Base-by-base conservation (phyloP, 2,329 filamentous ascomycete species). In the Cercospora citrullina region DNA sequence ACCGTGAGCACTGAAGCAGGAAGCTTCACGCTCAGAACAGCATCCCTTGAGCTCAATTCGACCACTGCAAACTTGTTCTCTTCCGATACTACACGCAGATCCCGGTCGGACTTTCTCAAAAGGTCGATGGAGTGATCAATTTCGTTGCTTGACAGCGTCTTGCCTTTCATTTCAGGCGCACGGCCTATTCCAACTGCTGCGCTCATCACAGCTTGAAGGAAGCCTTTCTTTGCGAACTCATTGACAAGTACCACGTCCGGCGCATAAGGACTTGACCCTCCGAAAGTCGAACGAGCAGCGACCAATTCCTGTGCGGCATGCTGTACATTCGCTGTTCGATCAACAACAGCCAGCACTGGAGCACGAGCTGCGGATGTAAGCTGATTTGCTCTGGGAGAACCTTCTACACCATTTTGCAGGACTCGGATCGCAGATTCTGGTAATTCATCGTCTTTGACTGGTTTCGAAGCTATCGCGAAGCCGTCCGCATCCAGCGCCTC, bases 191-290 rank as follows among this genome's bases (percentile, higher is more conserved):
- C 33, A 14, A 39, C 14, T 39, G 33, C 33, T 16, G 33, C 33
- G 14, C 79, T 77, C 14, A 83, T 75, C 4, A 84, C 80, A 0
- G 84, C 83, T 58, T 84, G 80, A 0, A 87, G 75, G 70, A 90
- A 89, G 0, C 82, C 80, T 64, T 84, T 81, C 77, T 86, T 85
- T 3, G 83, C 80, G 67, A 84, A 90, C 69, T 90, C 88, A 68
- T 90, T 89, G n/a, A 90, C 87, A 0, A 90, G 77, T 0, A 90
- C 84, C 0, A 89, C 31, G 72, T 90, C 87, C 0, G 88, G 88
- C 0, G 87, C 85, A 72, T 89, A 90, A 0, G 87, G 82, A 0
- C 87, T 89, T 2, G 77, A 80, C 2, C 87, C 87, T 1, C 84
- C 80, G 31, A 88, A 86, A 14, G 79, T 78, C 71, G 89, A 86